Evolutionary conservation across 23 red algal genomes (phyloP).

Genomic region (Agarophyton chilense): DNA sequence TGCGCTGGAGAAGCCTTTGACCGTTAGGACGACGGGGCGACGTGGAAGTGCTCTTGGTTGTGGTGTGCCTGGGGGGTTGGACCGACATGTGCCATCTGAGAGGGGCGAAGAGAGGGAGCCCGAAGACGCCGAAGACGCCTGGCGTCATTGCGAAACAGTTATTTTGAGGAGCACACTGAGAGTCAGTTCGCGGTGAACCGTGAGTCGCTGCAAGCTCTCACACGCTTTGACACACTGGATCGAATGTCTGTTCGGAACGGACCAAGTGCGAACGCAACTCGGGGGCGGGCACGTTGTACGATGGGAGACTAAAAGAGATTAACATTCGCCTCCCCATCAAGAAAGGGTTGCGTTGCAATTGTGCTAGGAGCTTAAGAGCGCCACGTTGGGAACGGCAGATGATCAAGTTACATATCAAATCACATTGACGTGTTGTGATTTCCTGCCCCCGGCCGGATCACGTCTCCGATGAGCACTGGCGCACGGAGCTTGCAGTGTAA

Average conservation of each 20-base stretch:
- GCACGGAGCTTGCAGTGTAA: background rate
- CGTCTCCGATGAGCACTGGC: slow-evolving; percentile 18
- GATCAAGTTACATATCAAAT: background rate
- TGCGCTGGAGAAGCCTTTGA: background rate
- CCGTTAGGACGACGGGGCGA: slow-evolving; percentile 14
- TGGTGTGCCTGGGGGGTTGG: background rate
- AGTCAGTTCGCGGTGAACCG: background rate
- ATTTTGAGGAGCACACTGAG: background rate
- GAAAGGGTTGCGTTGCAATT: too few species aligned
- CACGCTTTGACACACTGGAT: too few species aligned
- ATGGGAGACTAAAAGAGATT: too few species aligned
- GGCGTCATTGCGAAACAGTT: background rate
- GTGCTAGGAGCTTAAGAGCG: too few species aligned
- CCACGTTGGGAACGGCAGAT: too few species aligned
- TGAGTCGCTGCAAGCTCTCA: too few species aligned
- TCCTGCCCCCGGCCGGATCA: too few species aligned
- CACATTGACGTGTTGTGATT: slow-evolving; percentile 16
- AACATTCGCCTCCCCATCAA: too few species aligned
- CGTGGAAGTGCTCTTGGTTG: background rate
- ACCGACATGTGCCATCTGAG: slow-evolving; percentile 3
- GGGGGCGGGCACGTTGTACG: too few species aligned
- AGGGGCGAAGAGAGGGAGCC: background rate
- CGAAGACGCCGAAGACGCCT: background rate
- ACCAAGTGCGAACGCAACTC: too few species aligned
- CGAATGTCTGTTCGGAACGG: too few species aligned